Conservation (phyloP, 164 flowering plant species). For the Nymphaea colorata region DNA sequence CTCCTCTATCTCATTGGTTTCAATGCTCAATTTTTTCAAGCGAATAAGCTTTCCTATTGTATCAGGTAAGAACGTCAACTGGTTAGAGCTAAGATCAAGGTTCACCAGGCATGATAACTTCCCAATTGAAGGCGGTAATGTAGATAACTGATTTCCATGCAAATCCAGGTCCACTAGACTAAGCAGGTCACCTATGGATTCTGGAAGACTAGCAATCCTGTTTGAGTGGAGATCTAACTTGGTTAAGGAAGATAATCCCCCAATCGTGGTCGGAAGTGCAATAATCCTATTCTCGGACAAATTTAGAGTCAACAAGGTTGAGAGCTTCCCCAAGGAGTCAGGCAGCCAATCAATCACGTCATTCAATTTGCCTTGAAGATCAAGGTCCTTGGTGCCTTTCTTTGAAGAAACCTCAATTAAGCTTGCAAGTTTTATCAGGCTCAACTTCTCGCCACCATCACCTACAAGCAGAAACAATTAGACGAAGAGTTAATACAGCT, state of each 20-base stretch:
- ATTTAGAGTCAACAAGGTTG: conserved; percentile 46
- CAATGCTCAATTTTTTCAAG: conserved; percentile 49
- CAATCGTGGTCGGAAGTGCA: conserved; percentile 49
- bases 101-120: conserved; percentile 51
- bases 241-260: conserved; percentile 48
- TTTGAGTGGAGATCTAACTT: conserved; percentile 66
- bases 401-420: conserved; percentile 62
- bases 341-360: conserved; percentile 77
- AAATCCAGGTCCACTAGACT: conserved; percentile 44
- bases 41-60: conserved; percentile 53
- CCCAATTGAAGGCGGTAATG: conserved; percentile 46
- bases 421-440: conserved; percentile 66
- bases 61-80: conserved; percentile 38
- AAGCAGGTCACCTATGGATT: conserved; percentile 54
- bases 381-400: conserved; percentile 54
- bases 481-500: background rate
- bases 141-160: conserved; percentile 45
- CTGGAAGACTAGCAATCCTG: conserved; percentile 47
- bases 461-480: conserved; percentile 27
- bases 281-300: conserved; percentile 64
- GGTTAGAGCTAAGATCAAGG: conserved; percentile 64
- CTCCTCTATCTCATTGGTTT: conserved; percentile 78
- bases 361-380: conserved; percentile 50
- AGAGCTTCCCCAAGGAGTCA: conserved; percentile 70
- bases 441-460: conserved; percentile 59